Evolutionary conservation across 495 filamentous ascomycete genomes (phyloP), one percentile per base, ranked within the genome.

Genomic region (Trichoderma virens): DNA sequence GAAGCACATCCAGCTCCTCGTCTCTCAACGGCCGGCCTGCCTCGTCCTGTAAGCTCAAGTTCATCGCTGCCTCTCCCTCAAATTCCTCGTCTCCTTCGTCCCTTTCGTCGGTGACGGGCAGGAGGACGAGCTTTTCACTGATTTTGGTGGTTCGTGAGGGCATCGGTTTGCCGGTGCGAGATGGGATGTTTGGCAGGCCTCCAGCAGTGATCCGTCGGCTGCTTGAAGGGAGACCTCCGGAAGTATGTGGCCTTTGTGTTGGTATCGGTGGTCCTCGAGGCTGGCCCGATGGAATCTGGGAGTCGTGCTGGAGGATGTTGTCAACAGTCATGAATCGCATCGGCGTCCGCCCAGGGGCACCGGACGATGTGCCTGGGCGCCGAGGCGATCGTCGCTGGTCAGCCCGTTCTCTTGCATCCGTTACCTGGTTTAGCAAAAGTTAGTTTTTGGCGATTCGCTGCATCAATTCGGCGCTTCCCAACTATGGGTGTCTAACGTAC

Each of bases 261-360:
- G 61, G 34, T 16, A 82, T 80, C 25, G 88, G 83, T 0, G 91
- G 89, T 23, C 85, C 81, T 4, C 94, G 87, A 43, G 92, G 90
- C 74, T 98, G 93, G 74, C 90, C 92, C 0, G 94, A 98, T 23
- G 94, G 95, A 5, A 99, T 91, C 68, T 99, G 93, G 38, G 91
- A 95, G 64, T 92, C 86, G 76, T 95, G 90, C 75, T 95, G 92
- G 3, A 99, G 86, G 65, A 98, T 88, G 70, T 92, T 97, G 75
- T 99, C 94, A 70, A 99, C 95, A 14, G 91, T 95, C 68, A 98
- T 90, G 73, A 94, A 86, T 59, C 92, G 91, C 65, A 88, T 92
- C 51, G 84, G 77, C 34, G 67, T 64, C 31, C 70, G 70, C 2
- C 68, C 70, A 13, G 66, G 59, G 60, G 63, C 35, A 41, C 60